Evolutionary conservation across 139 green algal species (phyloP).

Genomic region (Coelastrella sp.): DNA sequence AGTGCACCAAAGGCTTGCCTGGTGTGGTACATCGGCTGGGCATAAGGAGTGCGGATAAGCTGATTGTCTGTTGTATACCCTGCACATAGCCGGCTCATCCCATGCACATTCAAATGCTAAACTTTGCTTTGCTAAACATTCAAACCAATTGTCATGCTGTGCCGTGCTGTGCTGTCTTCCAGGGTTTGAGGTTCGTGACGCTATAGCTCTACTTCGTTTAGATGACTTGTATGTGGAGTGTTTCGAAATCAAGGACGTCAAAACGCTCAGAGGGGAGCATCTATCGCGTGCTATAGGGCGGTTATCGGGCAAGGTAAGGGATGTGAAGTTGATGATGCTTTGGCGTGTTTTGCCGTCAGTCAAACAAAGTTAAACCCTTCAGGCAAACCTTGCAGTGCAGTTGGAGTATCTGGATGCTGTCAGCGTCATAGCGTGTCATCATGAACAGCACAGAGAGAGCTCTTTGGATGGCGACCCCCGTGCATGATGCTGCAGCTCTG

Average conservation of each 20-base stretch:
- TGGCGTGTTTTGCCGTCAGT: not conserved
- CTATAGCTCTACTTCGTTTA: constrained; percentile 96
- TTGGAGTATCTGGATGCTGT: too few relatives aligned
- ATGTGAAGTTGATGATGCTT: not conserved
- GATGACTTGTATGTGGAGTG: constrained; percentile 99
- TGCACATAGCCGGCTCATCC: too few relatives aligned
- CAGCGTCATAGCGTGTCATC: too few relatives aligned
- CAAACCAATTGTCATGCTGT: too few relatives aligned
- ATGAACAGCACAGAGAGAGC: too few relatives aligned
- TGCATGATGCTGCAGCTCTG: too few relatives aligned
- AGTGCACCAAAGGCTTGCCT: too few relatives aligned
- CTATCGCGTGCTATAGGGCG: constrained; percentile 95
- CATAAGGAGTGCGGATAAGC: not conserved
- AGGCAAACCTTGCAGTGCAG: too few relatives aligned
- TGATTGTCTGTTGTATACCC: not conserved
- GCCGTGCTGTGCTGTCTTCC: not conserved
- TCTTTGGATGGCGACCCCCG: too few relatives aligned
- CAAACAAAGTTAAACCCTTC: too few relatives aligned
- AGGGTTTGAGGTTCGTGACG: constrained; percentile 86
- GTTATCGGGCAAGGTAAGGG: constrained; percentile 90
- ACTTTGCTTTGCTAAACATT: too few relatives aligned
- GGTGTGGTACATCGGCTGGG: not conserved
- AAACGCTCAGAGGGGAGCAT: constrained; percentile 98
- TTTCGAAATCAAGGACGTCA: constrained; percentile 99
- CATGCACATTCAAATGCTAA: too few relatives aligned